Conservation (phyloP, 2,329 filamentous ascomycete genomes). For the Verticillium albo-atrum region DNA sequence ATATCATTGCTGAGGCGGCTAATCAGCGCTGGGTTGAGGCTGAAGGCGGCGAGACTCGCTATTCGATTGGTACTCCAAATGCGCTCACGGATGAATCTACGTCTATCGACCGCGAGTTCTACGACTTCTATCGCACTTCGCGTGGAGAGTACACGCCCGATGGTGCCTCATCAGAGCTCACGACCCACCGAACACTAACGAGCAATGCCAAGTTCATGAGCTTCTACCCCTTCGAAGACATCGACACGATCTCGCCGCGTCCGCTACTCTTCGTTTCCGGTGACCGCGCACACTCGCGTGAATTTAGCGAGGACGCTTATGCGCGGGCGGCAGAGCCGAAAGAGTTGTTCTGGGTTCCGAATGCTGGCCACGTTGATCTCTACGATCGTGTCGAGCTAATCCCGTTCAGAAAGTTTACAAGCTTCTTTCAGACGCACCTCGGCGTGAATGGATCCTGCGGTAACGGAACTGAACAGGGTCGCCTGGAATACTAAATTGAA, state of each 20-base stretch:
- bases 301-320: slow-evolving; percentile 23
- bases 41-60: neutral
- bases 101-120: slow-evolving; percentile 3
- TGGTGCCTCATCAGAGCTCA: slow-evolving; percentile 13
- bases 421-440: neutral
- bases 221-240: slow-evolving; percentile 22
- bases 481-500: no score
- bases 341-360: slow-evolving; percentile 25
- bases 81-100: neutral
- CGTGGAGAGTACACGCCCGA: slow-evolving; percentile 6
- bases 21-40: no score
- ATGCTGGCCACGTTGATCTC: slow-evolving; percentile 28
- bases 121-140: slow-evolving; percentile 7
- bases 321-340: slow-evolving; percentile 25
- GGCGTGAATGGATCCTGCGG: no score
- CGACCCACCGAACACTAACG: slow-evolving; percentile 24
- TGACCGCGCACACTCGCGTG: slow-evolving; percentile 20
- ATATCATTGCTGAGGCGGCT: no score
- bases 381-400: slow-evolving; percentile 30
- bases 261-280: slow-evolving; percentile 21
- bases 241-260: slow-evolving; percentile 23
- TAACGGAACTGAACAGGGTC: no score
- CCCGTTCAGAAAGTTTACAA: slow-evolving; percentile 22
- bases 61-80: neutral
- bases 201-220: slow-evolving; percentile 26